A percentile compares a stretch with the other conserved stretches of the same genome.
Evolutionary conservation across 2,329 filamentous ascomycete species (phyloP).

Genomic region (Leptographium galeiforme): DNA sequence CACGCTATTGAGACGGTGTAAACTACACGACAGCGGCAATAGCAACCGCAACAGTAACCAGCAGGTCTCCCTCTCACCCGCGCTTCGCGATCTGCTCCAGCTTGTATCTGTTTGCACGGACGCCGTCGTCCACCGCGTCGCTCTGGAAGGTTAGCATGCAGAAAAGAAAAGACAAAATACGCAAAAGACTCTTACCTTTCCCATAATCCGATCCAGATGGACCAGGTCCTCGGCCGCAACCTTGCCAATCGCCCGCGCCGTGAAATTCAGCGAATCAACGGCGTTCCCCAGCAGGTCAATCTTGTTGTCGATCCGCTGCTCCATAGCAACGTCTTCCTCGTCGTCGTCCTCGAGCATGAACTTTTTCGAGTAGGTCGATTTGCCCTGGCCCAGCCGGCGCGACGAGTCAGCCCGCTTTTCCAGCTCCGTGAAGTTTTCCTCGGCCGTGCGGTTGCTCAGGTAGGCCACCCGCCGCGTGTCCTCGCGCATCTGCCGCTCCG

Average conservation of each 20-base stretch:
- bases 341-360: conserved; percentile 13
- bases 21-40: not conserved
- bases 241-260: conserved; percentile 8
- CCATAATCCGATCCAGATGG: conserved; percentile 60
- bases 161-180: not conserved
- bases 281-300: conserved; percentile 56
- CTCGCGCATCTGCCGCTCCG: conserved; percentile 53
- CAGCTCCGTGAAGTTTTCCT: conserved; percentile 36
- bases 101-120: conserved; percentile 51
- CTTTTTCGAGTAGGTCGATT: conserved; percentile 16
- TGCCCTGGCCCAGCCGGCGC: conserved; percentile 33
- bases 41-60: not conserved
- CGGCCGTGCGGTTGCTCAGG: conserved; percentile 27
- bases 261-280: conserved; percentile 55
- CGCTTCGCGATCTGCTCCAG: conserved; percentile 8
- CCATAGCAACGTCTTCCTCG: conserved; percentile 12
- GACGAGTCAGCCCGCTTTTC: conserved; percentile 47
- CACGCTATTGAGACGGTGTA: no score
- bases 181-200: conserved; percentile 45
- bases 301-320: conserved; percentile 39
- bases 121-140: conserved; percentile 70
- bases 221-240: conserved; percentile 59
- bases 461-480: conserved; percentile 27
- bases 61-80: not conserved
- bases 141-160: conserved; percentile 34